Percentiles rank a stretch among this genome's conserved stretches.
phyloP scores from a whole-genome alignment of 805 yeast species.

The Teunomyces funiuensis region DNA sequence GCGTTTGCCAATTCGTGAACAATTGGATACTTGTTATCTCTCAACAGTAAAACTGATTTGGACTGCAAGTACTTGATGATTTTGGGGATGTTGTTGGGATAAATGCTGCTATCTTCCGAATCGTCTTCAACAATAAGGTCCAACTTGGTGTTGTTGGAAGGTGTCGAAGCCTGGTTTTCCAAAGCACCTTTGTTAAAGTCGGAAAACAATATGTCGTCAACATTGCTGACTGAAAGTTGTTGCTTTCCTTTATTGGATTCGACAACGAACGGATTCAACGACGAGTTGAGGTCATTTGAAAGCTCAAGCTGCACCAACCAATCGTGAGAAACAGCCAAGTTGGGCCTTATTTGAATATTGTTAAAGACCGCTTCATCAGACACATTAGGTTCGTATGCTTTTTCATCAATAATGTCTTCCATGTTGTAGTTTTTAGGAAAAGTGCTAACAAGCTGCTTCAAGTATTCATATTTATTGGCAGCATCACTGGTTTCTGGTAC shows the following conservation, averaged over 20 bases:
- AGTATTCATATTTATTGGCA: constrained; percentile 20
- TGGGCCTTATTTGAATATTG: constrained; percentile 40
- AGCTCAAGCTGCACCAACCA: constrained; percentile 67
- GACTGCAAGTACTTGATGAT: constrained; percentile 20
- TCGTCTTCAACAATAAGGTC: constrained; percentile 6
- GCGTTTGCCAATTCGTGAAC: constrained; percentile 8
- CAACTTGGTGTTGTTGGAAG: constrained; percentile 7
- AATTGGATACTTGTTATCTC: constrained; percentile 30
- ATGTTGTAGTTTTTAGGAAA: constrained; percentile 30
- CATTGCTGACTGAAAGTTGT: constrained; percentile 30
- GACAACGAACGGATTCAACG: constrained; percentile 34
- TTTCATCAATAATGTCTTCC: constrained; percentile 52
- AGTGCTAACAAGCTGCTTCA: constrained; percentile 32
- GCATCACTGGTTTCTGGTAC: constrained; percentile 11
- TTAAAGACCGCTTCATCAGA: constrained; percentile 34
- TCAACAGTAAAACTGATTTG: constrained; percentile 18
- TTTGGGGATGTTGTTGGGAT: constrained; percentile 13
- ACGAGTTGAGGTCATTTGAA: constrained; percentile 44
- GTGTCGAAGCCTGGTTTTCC: constrained; percentile 22
- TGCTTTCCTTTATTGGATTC: constrained; percentile 10
- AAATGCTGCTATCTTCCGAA: constrained; percentile 9
- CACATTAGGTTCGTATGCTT: constrained; percentile 70
- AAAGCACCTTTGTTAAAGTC: constrained; percentile 34
- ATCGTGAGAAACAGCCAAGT: constrained; percentile 51
- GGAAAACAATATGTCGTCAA: constrained; percentile 50